These are phyloP conservation scores for Backusella psychrophila DNA, from an alignment of 192 early-diverging fungal genomes.

Conservation along the genomic window DNA sequence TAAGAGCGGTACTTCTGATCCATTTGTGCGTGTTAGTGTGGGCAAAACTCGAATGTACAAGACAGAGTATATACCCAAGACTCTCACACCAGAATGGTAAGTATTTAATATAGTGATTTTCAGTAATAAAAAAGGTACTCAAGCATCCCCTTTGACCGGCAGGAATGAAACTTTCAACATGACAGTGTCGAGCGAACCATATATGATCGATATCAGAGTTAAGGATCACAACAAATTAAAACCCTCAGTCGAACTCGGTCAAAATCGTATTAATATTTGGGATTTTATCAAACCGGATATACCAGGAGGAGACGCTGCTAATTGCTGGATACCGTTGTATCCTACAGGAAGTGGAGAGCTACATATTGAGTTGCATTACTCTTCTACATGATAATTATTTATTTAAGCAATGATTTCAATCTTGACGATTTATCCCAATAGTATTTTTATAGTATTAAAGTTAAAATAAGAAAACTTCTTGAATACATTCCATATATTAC, in stretches of 20 bases:
- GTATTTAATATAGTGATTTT: background rate
- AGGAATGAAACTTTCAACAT: constrained; percentile 25
- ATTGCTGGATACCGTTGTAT: constrained; percentile 23
- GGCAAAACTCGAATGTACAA: constrained; percentile 22
- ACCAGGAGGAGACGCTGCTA: background rate
- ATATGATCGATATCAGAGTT: constrained; percentile 25
- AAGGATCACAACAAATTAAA: constrained; percentile 25
- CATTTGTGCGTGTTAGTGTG: constrained; percentile 18
- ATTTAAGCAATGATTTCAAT: background rate
- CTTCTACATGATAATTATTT: background rate
- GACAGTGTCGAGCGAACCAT: background rate
- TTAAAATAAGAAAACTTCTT: background rate
- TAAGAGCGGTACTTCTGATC: constrained; percentile 26
- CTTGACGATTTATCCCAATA: background rate
- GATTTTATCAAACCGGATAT: constrained; percentile 19
- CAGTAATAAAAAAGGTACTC: background rate
- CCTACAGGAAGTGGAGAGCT: constrained; percentile 25
- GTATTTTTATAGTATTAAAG: background rate
- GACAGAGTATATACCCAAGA: constrained; percentile 27
- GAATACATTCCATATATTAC: background rate
- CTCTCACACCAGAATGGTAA: constrained; percentile 31
- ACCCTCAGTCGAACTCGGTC: constrained; percentile 15
- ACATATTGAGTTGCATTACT: background rate
- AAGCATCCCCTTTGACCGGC: background rate
- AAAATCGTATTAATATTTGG: constrained; percentile 27